Evolutionary conservation across 306 rosid species (phyloP).

Genomic region (Prosopis cineraria): DNA sequence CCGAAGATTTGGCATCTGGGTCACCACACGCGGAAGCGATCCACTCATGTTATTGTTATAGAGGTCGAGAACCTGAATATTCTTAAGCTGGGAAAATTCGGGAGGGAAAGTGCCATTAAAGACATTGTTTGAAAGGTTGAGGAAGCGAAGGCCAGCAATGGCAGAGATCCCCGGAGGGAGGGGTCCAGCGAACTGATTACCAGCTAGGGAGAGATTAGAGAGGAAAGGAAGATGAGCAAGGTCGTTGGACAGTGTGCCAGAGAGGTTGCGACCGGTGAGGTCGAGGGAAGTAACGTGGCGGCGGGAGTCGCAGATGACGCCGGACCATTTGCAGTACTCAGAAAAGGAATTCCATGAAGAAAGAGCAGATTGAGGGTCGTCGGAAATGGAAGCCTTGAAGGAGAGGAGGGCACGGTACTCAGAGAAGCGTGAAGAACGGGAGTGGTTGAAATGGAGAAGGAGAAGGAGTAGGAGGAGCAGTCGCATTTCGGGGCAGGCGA

Average conservation of each 20-base stretch:
- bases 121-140: slow-evolving; percentile 82
- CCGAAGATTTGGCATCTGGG: slow-evolving; percentile 56
- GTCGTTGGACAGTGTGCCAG: slow-evolving; percentile 63
- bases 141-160: slow-evolving; percentile 52
- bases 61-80: slow-evolving; percentile 67
- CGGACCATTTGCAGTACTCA: slow-evolving; percentile 62
- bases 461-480: slow-evolving; percentile 39
- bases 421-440: slow-evolving; percentile 37
- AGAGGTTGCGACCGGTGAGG: slow-evolving; percentile 59
- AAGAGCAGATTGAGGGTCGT: slow-evolving; percentile 54
- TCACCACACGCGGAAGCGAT: slow-evolving; percentile 58
- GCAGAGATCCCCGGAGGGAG: slow-evolving; percentile 66
- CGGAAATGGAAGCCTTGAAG: slow-evolving; percentile 51
- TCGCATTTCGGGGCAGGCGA: slow-evolving; percentile 40
- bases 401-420: slow-evolving; percentile 76
- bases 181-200: slow-evolving; percentile 58
- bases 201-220: slow-evolving; percentile 58
- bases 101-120: slow-evolving; percentile 74
- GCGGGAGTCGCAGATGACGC: slow-evolving; percentile 71
- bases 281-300: slow-evolving; percentile 64
- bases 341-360: slow-evolving; percentile 70
- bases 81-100: slow-evolving; percentile 51
- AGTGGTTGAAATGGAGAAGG: slow-evolving; percentile 32
- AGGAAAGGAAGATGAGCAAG: slow-evolving; percentile 63
- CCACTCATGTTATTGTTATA: slow-evolving; percentile 90